Evolutionary conservation across 129 eudicot species (phyloP), one percentile per base, ranked within the genome.

Genomic region (Smallanthus sonchifolius): DNA sequence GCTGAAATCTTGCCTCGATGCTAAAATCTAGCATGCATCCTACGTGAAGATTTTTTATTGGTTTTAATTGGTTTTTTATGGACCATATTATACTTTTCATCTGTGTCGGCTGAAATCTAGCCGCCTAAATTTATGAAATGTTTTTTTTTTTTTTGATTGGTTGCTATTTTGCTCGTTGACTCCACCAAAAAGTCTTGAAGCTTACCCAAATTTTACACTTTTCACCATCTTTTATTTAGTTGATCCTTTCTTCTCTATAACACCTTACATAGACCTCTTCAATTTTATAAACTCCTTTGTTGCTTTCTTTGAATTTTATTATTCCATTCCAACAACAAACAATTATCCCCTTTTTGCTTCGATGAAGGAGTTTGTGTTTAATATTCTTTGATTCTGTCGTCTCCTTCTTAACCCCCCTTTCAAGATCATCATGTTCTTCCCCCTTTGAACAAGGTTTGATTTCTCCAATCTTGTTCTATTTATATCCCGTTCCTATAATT

Each of bases 331-430:
- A 60, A 65, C 75, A 10, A 24, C 61, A 74, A 73, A 30, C 67
- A 73, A 16, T 65, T 44, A 75, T 45, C 72, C 48, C 52, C 37
- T 39, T 79, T 83, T 79, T 83, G 15, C 70, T 72, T 75, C 30
- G 3, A 65, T 61, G 10, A 39, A 45, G 67, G 63, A 24, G 17
- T 60, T 80, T 79, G 28, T 70, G 54, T 36, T 72, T 35, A 52
- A 64, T 62, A 75, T 69, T 15, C 77, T 52, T 66, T 63, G n/a
- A 77, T 63, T 74, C 62, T 47, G 52, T 78, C 60, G 15, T 30
- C 6, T 71, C 56, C 40, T 66, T 72, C 62, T 51, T 34, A 19
- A 45, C 36, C 19, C 67, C 51, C 62, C 10, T 79, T 70, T 35
- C 52, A 63, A 69, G 59, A 61, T 78, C 48, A 75, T 56, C 10